Base-by-base conservation (phyloP, 2,329 filamentous ascomycete genomes). In the Ophiostoma pallidulum region DNA sequence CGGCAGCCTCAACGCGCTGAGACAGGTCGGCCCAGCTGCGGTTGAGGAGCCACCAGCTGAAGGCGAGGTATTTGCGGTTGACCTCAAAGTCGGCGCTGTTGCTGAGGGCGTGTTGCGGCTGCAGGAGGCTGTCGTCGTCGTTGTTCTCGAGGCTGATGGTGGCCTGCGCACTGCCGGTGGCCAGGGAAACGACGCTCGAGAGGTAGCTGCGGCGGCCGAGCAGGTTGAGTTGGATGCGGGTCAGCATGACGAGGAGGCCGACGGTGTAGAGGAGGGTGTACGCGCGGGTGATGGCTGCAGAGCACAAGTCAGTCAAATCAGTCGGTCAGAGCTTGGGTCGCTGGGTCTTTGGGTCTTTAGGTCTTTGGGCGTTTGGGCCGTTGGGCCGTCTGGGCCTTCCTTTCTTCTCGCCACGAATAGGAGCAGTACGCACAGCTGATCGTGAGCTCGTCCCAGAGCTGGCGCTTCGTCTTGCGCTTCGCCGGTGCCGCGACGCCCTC, bases 11-110 rank as follows among this genome's bases (percentile, higher is more conserved):
- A 41, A 98, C 90, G 54, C 82, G 84, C 48, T 80, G 73, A 75
- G 89, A 84, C 48, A 97, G 70, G 49, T 89, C 80, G 55, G 81
- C 79, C 82, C 89, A 97, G 37, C 92, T 92, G 55, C 80, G 80
- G 66, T 98, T 91, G 41, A 98, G 73, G 40, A 98, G 70, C 90
- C 91, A 98, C 92, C 92, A 98, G 66, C 88, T 95, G 64, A 97
- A 94, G 35, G 90, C 94, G 41, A 98, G 73, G 61, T 97, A 98
- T 60, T 86, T 86, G 57, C 90, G 77, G 66, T 98, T 98, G 29
- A 89, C 94, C 64, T 96, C 90, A 57, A 95, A 96, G 64, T 98
- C 92, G 43, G 35, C 16, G 47, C 47, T 51, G 64, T 86, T 91
- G 38, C 89, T 89, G 61, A 94, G 89, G 4, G 81, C 77, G 57